A percentile compares a stretch with the other conserved stretches of the same genome.
Evolutionary conservation across 306 rosid species (phyloP).

Genomic region (Inga leiocalycina): DNA sequence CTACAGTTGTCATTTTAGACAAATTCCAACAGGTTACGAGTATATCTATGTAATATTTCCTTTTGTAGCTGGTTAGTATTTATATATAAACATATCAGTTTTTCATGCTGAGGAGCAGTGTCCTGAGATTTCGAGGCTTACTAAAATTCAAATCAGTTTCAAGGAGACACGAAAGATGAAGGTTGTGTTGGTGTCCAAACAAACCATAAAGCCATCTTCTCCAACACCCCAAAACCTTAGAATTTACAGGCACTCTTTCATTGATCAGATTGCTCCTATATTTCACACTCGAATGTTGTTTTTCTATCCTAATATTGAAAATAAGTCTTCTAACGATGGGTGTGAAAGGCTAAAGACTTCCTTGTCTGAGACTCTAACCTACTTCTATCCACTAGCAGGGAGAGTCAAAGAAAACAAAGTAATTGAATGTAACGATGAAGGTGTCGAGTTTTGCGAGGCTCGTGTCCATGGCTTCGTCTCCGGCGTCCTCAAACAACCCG

Average conservation of each 20-base stretch:
- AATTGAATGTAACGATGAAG: slow-evolving; percentile 41
- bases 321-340: neutral
- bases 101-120: neutral
- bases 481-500: slow-evolving; percentile 36
- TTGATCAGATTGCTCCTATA: neutral
- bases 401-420: slow-evolving; percentile 28
- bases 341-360: slow-evolving; percentile 23
- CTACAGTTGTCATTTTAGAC: too few relatives aligned
- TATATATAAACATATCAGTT: too few relatives aligned
- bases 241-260: neutral
- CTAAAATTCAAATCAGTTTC: neutral
- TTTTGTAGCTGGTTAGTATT: too few relatives aligned
- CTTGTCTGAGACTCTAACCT: slow-evolving; percentile 32
- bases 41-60: too few relatives aligned
- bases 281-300: neutral
- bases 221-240: neutral
- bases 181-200: neutral
- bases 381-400: slow-evolving; percentile 52
- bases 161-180: neutral
- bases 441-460: slow-evolving; percentile 40
- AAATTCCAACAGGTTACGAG: too few relatives aligned
- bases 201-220: slow-evolving; percentile 1
- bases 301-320: slow-evolving; percentile 12
- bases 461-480: slow-evolving; percentile 15
- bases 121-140: neutral